Conservation (phyloP, 2,329 filamentous ascomycete species). For the Penicillium hesseltinei region DNA sequence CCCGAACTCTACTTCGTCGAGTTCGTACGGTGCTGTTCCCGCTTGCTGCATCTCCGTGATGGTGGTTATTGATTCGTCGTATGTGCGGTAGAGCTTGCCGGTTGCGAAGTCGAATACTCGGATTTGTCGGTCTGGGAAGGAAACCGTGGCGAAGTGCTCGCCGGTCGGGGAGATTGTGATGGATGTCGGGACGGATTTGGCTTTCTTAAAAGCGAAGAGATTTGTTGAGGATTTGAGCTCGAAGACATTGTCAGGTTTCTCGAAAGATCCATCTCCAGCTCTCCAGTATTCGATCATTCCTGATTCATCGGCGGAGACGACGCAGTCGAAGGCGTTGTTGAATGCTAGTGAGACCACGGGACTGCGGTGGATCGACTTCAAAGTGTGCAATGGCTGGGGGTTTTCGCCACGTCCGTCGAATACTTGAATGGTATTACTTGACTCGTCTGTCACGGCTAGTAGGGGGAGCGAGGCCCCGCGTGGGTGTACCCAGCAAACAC, state of each 20-base stretch:
- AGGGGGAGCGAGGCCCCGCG: slow-evolving; percentile 84
- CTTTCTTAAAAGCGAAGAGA: slow-evolving; percentile 95
- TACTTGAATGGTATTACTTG: slow-evolving; percentile 70
- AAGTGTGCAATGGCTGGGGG: slow-evolving; percentile 69
- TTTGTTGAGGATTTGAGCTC: slow-evolving; percentile 91
- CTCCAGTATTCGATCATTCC: slow-evolving; percentile 98
- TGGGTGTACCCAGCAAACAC: slow-evolving; percentile 87
- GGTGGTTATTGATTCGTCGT: slow-evolving; percentile 88
- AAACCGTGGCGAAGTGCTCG: slow-evolving; percentile 81
- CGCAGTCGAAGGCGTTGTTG: slow-evolving; percentile 85
- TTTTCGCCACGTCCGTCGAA: slow-evolving; percentile 89
- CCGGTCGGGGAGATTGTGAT: slow-evolving; percentile 84
- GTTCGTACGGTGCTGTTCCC: slow-evolving; percentile 74
- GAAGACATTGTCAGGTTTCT: slow-evolving; percentile 90
- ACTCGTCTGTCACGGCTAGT: slow-evolving; percentile 76
- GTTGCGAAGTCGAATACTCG: slow-evolving; percentile 89
- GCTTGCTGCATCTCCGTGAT: slow-evolving; percentile 94
- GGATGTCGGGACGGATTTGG: slow-evolving; percentile 78
- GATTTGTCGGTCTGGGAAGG: slow-evolving; percentile 89
- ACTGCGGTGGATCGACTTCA: slow-evolving; percentile 76
- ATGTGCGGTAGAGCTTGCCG: slow-evolving; percentile 84
- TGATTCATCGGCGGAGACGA: slow-evolving; percentile 80
- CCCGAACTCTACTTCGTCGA: slow-evolving; percentile 91
- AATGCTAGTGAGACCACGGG: slow-evolving; percentile 83
- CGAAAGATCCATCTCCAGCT: slow-evolving; percentile 68